Percentiles rank a stretch among this genome's conserved stretches.
Evolutionary conservation across 768 basidiomycete species (phyloP).

Genomic region (Peribolospora kevripleyi): DNA sequence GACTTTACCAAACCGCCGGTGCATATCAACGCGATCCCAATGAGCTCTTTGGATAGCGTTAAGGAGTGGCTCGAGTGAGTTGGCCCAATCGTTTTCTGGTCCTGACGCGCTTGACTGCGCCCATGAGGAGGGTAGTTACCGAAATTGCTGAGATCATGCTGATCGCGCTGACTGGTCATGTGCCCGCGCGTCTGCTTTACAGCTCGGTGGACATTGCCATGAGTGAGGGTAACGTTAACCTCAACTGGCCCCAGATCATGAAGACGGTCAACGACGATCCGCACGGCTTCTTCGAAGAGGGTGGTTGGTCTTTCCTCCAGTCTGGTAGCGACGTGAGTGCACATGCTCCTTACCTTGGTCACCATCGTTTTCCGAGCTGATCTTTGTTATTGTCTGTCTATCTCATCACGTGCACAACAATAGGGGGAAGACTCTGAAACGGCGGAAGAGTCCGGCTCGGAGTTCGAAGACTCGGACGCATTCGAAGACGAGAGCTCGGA

Average conservation of each 20-base stretch:
- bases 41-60: slow-evolving; percentile 72
- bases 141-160: not conserved
- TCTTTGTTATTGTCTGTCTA: not conserved
- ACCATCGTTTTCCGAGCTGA: slow-evolving; percentile 44
- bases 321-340: slow-evolving; percentile 30
- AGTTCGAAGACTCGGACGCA: slow-evolving; percentile 25
- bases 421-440: slow-evolving; percentile 21
- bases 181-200: not conserved
- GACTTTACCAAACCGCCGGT: slow-evolving; percentile 80
- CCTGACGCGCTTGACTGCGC: not conserved
- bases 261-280: slow-evolving; percentile 79
- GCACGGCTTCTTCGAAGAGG: slow-evolving; percentile 77
- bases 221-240: slow-evolving; percentile 83
- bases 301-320: slow-evolving; percentile 85
- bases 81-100: not conserved
- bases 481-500: slow-evolving; percentile 31
- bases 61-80: slow-evolving; percentile 97
- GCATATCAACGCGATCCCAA: slow-evolving; percentile 91
- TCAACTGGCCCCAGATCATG: slow-evolving; percentile 49
- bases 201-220: slow-evolving; percentile 94
- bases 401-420: not conserved
- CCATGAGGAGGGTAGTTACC: no score
- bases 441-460: slow-evolving; percentile 13
- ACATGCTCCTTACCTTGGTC: slow-evolving; percentile 34
- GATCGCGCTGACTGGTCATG: slow-evolving; percentile 2